A percentile compares a stretch with the other conserved stretches of the same genome.
Evolutionary conservation across 2,329 filamentous ascomycete genomes (phyloP).

Genomic region (Microdochium bolleyi): DNA sequence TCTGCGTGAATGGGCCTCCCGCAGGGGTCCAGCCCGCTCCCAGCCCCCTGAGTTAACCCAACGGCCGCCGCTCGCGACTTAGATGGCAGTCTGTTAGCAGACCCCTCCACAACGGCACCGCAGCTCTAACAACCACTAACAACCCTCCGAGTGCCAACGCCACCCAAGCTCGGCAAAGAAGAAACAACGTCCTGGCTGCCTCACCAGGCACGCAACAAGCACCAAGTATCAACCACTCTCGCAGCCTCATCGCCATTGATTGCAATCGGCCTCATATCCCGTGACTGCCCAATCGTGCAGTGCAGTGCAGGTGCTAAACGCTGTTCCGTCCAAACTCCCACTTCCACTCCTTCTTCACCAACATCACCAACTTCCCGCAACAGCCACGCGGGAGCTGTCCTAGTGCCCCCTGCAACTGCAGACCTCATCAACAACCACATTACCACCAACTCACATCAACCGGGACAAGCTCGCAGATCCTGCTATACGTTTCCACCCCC

Average conservation of each 20-base stretch:
- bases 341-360: too few species aligned
- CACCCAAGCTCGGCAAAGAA: slow-evolving; percentile 7
- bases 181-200: not conserved
- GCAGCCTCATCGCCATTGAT: too few species aligned
- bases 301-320: too few species aligned
- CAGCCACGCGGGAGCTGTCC: not conserved
- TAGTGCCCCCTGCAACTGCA: not conserved
- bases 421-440: not conserved
- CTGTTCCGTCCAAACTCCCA: too few species aligned
- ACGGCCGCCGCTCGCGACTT: slow-evolving; percentile 9
- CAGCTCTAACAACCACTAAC: slow-evolving; percentile 8
- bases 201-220: not conserved
- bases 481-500: not conserved
- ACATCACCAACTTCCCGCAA: too few species aligned
- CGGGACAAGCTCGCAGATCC: not conserved
- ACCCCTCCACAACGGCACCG: not conserved
- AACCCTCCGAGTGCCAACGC: slow-evolving; percentile 1
- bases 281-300: too few species aligned
- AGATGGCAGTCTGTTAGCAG: slow-evolving; percentile 14
- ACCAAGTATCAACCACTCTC: not conserved
- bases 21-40: slow-evolving; percentile 5
- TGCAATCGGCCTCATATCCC: too few species aligned
- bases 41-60: slow-evolving; percentile 5
- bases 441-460: not conserved
- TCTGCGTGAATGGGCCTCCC: slow-evolving; percentile 9